Conservation (phyloP, 2,329 filamentous ascomycete genomes). For the Scedosporium dehoogii region DNA sequence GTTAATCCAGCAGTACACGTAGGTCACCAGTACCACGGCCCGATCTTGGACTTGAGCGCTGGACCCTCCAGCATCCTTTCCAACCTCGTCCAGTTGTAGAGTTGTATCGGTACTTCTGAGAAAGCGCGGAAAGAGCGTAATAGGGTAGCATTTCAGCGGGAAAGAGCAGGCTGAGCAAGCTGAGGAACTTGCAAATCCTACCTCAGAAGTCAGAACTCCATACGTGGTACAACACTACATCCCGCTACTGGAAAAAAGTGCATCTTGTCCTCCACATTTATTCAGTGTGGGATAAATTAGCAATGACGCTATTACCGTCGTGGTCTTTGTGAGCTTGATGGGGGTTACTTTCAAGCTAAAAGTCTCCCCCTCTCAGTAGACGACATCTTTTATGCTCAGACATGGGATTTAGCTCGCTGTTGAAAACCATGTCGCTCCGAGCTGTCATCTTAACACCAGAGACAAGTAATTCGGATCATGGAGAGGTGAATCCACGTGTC, state of each 20-base stretch:
- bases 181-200: not conserved
- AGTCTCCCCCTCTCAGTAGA: no score
- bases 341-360: no score
- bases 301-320: constrained; percentile 4
- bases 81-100: not conserved
- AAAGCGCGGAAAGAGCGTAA: not conserved
- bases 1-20: no score
- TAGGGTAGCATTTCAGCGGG: constrained; percentile 3
- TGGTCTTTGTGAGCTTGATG: not conserved
- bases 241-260: not conserved
- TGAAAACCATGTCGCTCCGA: not conserved
- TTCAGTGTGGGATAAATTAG: constrained; percentile 3
- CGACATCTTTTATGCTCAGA: no score
- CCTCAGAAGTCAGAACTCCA: not conserved
- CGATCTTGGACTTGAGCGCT: no score
- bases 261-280: not conserved
- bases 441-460: not conserved
- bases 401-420: no score
- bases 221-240: not conserved
- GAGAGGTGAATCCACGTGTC: not conserved
- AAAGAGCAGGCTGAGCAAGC: constrained; percentile 1
- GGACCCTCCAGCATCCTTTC: no score
- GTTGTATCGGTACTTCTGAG: not conserved
- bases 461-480: not conserved
- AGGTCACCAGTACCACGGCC: no score